phyloP scores from a whole-genome alignment of 176 grass and related monocot genomes.

The Rhynchospora tenuis region DNA sequence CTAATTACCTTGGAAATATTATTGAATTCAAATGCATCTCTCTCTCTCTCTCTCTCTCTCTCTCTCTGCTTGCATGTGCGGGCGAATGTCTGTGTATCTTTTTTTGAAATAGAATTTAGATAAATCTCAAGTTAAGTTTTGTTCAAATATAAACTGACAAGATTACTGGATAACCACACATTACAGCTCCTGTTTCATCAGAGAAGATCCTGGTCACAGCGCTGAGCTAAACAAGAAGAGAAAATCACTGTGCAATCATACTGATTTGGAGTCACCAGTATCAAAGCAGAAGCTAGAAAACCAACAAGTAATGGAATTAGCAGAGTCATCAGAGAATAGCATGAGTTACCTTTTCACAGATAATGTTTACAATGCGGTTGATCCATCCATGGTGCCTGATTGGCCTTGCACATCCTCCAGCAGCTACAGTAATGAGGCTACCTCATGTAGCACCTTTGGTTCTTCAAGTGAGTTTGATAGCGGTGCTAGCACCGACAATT shows the following conservation, averaged over 20 bases:
- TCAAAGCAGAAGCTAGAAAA: constrained; percentile 58
- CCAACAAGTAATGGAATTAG: neutral
- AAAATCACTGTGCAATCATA: constrained; percentile 46
- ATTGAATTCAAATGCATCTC: neutral
- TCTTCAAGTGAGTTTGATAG: constrained; percentile 31
- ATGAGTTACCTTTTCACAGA: constrained; percentile 20
- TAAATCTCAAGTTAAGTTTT: neutral
- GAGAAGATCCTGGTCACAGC: constrained; percentile 22
- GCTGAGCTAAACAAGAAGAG: constrained; percentile 53
- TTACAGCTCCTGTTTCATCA: constrained; percentile 31
- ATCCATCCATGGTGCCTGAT: constrained; percentile 1
- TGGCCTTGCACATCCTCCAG: constrained; percentile 35
- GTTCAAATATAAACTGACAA: neutral
- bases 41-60: no score
- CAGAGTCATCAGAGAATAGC: neutral
- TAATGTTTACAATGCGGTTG: constrained; percentile 23
- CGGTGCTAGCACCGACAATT: constrained; percentile 26
- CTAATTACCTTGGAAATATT: neutral
- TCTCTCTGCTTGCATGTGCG: no score
- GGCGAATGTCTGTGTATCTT: no score
- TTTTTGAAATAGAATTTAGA: neutral
- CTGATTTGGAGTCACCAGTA: constrained; percentile 31
- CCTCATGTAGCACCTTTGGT: constrained; percentile 25
- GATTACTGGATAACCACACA: neutral
- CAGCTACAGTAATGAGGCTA: constrained; percentile 41